Base-by-base conservation (phyloP, 257 asterid species). In the Gardenia jasminoides region DNA sequence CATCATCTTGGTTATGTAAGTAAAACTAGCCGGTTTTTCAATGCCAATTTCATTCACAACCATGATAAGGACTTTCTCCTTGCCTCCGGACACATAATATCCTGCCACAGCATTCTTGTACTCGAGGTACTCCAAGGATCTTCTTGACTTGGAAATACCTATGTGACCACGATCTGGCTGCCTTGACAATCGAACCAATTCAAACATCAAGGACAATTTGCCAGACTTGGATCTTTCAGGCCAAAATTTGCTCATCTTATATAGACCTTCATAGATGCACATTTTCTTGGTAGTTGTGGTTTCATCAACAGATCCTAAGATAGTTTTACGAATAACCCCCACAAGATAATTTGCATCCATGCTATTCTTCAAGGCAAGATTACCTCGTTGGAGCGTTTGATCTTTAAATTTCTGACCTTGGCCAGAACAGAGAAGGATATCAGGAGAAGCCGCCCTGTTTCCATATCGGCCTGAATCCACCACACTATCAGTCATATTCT, bases 11-110 rank as follows among this genome's bases (percentile, higher is more conserved):
- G 82, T 77, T 47, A 76, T 84, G 82, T 91, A 91, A 66, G 76
- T 79, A 76, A 91, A 89, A 6, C 76, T 58, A 1, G 22, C 78
- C 19, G 89, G 90, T 79, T 61, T 85, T 61, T 85, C 88, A 30
- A 76, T 83, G 56, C 79, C 83, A 0, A 84, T 26, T 17, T 78
- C 85, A 72, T 89, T 91, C 71, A 88, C 72, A 4, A 50, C 86
- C 33, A 78, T 83, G n/a, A 91, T 70, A 1, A 80, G 79, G n/a
- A 33, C 4, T 19, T 50, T 84, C 82, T 91, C 96, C 64, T 70
- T 82, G 17, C 94, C 88, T 41, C 54, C 72, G 2, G 96, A 86
- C 16, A 88, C 20, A 78, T 91, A 94, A 77, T 78, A 44, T 59
- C 67, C 26, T 68, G 86, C 44, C 22, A 82, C 78, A 19, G 20